These are phyloP conservation scores for Coprinopsis strossmayeri DNA, from an alignment of 768 basidiomycete genomes.

Conservation along the genomic window DNA sequence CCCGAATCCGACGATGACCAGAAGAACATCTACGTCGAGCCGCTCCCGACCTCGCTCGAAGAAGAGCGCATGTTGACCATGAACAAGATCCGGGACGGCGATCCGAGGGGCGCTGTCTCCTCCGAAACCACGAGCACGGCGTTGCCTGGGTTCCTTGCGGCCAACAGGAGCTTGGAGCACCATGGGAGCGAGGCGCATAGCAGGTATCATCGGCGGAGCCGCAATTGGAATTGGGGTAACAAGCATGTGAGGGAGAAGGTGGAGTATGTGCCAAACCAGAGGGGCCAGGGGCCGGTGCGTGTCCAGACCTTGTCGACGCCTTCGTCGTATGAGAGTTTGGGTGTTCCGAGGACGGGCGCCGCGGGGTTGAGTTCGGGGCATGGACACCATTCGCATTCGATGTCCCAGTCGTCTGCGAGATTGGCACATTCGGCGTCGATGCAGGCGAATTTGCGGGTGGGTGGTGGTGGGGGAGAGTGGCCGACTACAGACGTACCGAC, in stretches of 20 bases:
- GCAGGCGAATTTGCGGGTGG: constrained; percentile 15
- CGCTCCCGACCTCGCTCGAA: background rate
- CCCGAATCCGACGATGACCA: background rate
- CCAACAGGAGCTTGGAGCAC: background rate
- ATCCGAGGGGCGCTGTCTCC: background rate
- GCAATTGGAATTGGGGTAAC: background rate
- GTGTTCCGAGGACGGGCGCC: background rate
- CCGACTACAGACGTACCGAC: constrained; percentile 11
- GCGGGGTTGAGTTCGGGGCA: background rate
- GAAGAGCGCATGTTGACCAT: background rate
- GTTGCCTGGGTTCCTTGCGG: background rate
- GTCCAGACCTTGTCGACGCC: constrained; percentile 2
- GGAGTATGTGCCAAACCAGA: too few relatives aligned
- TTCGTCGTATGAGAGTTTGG: constrained; percentile 10
- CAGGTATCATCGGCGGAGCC: background rate
- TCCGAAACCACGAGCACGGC: background rate
- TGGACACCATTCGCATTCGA: constrained; percentile 2
- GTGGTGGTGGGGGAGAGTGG: background rate
- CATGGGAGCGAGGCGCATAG: background rate
- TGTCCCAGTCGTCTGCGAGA: constrained; percentile 5
- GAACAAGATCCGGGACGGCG: background rate
- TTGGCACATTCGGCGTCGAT: constrained; percentile 22
- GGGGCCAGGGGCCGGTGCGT: background rate
- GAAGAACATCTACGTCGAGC: background rate
- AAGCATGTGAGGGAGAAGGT: too few relatives aligned